Base-by-base conservation (phyloP, 2,329 filamentous ascomycete species). In the Talaromyces islandicus region DNA sequence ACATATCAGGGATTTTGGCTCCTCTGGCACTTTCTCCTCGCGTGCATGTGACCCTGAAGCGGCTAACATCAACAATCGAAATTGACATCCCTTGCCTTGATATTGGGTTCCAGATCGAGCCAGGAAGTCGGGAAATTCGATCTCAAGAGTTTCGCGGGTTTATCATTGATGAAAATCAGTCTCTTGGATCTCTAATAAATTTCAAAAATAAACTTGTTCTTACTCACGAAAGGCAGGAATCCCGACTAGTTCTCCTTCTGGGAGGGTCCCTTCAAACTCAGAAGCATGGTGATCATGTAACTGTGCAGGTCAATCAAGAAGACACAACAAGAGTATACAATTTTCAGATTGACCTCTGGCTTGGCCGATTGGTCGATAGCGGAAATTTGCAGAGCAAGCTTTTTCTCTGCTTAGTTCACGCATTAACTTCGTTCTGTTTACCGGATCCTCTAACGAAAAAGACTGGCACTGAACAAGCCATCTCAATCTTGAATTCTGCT, bases 361-460 rank as follows among this genome's bases (percentile, higher is more conserved):
- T 88, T 0, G 78, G 83, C 0, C 72, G 79, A 2, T 65, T 89
- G 0, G 62, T 75, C 0, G 81, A 83, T 19, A 82, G 79, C 62
- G 80, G 79, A 0, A 80, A 72, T 12, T 53, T 85, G 0, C 75
- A 79, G 11, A 83, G 81, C 67, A 83, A 81, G 56, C 70, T 88
- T 0, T 76, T 79, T 19, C 70, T 84, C 0, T 87, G 0, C 50
- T 72, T 73, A 55, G 63, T 77, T 17, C 75, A 78, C 62, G 75
- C 73, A 4, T 14, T 74, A 9, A 77, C 74, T 4, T 71, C 71
- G 7, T 70, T 66, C 46, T 68, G 67, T 19, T 54, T 76, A 2
- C 65, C 67, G 4, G 75, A 78, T 61, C 63, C 64, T 3, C 61
- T 78, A 24, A 59, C 57, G 11, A 54, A 30, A 41, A 46, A 30